Conservation (phyloP, 139 green algal genomes). For the Dunaliella primolecta region DNA sequence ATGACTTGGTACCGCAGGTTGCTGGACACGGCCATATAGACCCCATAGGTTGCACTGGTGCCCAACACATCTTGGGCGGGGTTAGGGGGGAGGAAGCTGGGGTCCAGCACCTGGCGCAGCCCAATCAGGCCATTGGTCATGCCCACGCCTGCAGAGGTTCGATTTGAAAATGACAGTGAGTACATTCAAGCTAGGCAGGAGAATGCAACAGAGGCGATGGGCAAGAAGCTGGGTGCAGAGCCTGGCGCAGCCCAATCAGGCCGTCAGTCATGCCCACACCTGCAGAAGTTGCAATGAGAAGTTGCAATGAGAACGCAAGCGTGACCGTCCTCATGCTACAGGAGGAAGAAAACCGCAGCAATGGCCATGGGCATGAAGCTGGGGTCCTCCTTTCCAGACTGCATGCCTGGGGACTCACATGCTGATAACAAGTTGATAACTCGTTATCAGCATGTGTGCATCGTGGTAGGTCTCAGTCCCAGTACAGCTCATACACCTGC, state of each 20-base stretch:
- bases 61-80: constrained; percentile 72
- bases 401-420: no score
- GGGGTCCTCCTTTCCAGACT: no score
- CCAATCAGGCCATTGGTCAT: constrained; percentile 83
- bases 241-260: constrained; percentile 55
- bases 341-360: not conserved
- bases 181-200: no score
- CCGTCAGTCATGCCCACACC: constrained; percentile 90
- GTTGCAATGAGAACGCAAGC: no score
- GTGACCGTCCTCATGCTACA: not conserved
- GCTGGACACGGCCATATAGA: constrained; percentile 90
- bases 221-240: constrained; percentile 66
- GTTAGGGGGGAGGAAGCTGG: constrained; percentile 62
- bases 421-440: no score
- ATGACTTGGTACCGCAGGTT: constrained; percentile 82
- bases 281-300: constrained; percentile 17
- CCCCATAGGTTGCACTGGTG: constrained; percentile 82
- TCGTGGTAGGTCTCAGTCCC: no score
- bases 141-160: constrained; percentile 66
- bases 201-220: not conserved
- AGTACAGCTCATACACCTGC: no score
- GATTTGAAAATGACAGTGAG: no score
- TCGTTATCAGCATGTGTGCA: no score
- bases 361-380: constrained; percentile 35
- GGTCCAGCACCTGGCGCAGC: constrained; percentile 69